Conservation (phyloP, 2,329 filamentous ascomycete genomes). For the Colletotrichum musae region DNA sequence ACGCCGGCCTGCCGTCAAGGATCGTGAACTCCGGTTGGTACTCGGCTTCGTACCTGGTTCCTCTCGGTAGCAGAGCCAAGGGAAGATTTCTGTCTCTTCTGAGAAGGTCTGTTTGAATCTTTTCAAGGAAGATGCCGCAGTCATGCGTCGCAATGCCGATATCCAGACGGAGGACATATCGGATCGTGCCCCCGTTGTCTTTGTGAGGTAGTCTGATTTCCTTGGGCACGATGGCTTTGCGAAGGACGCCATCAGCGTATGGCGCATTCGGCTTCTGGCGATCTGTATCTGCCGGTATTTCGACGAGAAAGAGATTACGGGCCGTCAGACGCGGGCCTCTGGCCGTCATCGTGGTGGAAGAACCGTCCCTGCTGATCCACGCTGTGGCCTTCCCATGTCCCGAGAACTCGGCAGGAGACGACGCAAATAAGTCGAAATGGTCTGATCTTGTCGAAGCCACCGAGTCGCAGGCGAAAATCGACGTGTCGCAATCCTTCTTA, state of each 20-base stretch:
- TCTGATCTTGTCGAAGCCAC: not conserved
- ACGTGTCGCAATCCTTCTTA: constrained; percentile 2
- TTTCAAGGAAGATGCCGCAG: constrained; percentile 14
- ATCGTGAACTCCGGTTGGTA: not conserved
- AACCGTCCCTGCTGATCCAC: not conserved
- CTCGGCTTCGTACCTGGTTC: not conserved
- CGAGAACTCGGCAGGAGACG: constrained; percentile 8
- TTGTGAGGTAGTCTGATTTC: not conserved
- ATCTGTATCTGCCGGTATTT: not conserved
- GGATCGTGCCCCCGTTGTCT: not conserved
- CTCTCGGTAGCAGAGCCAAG: not conserved
- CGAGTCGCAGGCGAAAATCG: constrained; percentile 4
- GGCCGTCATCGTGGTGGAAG: not conserved
- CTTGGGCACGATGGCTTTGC: not conserved
- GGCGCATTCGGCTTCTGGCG: not conserved
- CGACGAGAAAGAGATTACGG: not conserved
- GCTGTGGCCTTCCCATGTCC: not conserved
- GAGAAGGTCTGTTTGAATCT: constrained; percentile 7
- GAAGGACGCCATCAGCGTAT: not conserved
- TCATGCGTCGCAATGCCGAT: not conserved
- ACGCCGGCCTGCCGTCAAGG: not conserved
- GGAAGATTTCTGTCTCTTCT: constrained; percentile 7
- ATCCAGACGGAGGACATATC: constrained; percentile 7
- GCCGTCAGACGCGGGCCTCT: not conserved
- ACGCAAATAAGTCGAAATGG: not conserved